Evolutionary conservation across 2,329 filamentous ascomycete genomes (phyloP).

Genomic region (Chaetomium olivaceum): DNA sequence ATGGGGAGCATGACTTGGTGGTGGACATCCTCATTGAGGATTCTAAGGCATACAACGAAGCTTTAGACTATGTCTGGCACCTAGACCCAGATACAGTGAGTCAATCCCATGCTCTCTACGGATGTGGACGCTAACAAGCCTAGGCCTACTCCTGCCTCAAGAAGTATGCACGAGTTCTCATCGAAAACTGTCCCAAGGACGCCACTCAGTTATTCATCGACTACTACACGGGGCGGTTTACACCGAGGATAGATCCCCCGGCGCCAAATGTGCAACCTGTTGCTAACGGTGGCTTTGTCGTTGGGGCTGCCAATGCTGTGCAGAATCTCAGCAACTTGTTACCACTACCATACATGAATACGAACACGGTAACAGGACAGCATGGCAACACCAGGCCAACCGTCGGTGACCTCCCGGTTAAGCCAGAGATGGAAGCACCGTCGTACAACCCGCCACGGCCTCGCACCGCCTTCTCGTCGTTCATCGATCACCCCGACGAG

Average conservation of each 20-base stretch:
- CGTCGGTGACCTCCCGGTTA: conserved; percentile 54
- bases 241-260: conserved; percentile 64
- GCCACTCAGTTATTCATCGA: conserved; percentile 88
- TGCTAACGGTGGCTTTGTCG: conserved; percentile 48
- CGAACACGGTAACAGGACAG: conserved; percentile 51
- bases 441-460: conserved; percentile 81
- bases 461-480: conserved; percentile 88
- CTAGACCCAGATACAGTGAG: conserved; percentile 74
- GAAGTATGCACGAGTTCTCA: conserved; percentile 89
- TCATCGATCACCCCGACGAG: conserved; percentile 89
- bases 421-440: conserved; percentile 48
- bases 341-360: conserved; percentile 81
- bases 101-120: conserved; percentile 22
- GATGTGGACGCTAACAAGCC: conserved; percentile 37
- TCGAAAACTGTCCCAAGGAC: conserved; percentile 80
- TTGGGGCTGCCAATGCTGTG: conserved; percentile 71
- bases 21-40: conserved; percentile 96
- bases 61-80: conserved; percentile 87
- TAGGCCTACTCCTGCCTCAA: conserved; percentile 85
- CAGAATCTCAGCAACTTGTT: conserved; percentile 84
- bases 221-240: conserved; percentile 87
- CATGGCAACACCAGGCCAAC: conserved; percentile 53
- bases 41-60: conserved; percentile 84
- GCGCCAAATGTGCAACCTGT: conserved; percentile 40
- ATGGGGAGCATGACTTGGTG: conserved; percentile 89